Evolutionary conservation across 495 filamentous ascomycete genomes (phyloP).

Genomic region (Oleoguttula mirabilis): DNA sequence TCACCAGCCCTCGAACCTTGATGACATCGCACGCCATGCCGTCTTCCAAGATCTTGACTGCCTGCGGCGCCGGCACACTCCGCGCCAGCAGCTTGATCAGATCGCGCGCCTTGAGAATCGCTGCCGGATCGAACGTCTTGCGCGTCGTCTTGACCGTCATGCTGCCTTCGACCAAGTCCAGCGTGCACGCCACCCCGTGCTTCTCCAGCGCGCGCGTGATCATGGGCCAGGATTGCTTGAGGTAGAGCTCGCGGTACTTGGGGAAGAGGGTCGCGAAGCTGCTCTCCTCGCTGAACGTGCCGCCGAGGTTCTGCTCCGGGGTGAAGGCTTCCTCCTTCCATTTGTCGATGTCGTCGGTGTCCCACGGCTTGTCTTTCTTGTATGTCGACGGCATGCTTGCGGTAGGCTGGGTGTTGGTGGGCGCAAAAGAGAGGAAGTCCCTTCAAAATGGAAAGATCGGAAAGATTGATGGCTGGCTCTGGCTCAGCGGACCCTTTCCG

Average conservation of each 20-base stretch:
- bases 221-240: slow-evolving; percentile 81
- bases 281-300: slow-evolving; percentile 85
- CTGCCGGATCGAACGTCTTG: slow-evolving; percentile 88
- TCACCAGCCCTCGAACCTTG: slow-evolving; percentile 79
- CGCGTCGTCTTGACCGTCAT: slow-evolving; percentile 94
- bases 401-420: slow-evolving; percentile 1
- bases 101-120: slow-evolving; percentile 89
- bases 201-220: slow-evolving; percentile 72
- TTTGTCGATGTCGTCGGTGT: slow-evolving; percentile 94
- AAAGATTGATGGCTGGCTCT: too few species aligned
- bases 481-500: too few species aligned
- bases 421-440: slow-evolving; percentile 3
- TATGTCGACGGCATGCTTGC: slow-evolving; percentile 78
- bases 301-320: slow-evolving; percentile 69
- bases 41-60: slow-evolving; percentile 88
- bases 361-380: slow-evolving; percentile 93
- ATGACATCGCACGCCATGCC: slow-evolving; percentile 82
- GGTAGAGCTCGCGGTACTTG: slow-evolving; percentile 92
- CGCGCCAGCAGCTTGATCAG: slow-evolving; percentile 85
- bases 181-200: slow-evolving; percentile 68
- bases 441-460: too few species aligned
- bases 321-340: slow-evolving; percentile 89
- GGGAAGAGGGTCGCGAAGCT: slow-evolving; percentile 87
- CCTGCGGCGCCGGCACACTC: slow-evolving; percentile 84
- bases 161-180: slow-evolving; percentile 89